These are phyloP conservation scores for Trichophyton mentagrophytes DNA, from an alignment of 2,329 filamentous ascomycete species.

Conservation along the genomic window DNA sequence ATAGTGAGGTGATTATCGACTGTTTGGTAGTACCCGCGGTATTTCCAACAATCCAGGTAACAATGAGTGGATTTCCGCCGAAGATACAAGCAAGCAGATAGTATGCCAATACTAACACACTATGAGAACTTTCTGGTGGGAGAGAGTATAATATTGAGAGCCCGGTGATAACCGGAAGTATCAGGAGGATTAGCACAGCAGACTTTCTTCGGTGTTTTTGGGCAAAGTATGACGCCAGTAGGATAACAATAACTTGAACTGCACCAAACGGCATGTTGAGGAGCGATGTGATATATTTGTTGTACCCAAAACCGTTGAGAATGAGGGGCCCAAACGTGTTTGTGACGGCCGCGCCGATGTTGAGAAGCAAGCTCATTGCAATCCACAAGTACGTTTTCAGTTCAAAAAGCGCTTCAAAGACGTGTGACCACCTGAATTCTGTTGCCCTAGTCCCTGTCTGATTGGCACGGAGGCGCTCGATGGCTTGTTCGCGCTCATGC, in stretches of 20 bases:
- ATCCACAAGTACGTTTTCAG: slow-evolving; percentile 47
- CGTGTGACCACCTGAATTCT: slow-evolving; percentile 36
- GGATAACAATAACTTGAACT: slow-evolving; percentile 47
- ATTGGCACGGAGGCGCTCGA: slow-evolving; percentile 40
- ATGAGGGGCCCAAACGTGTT: slow-evolving; percentile 56
- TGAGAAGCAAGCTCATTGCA: slow-evolving; percentile 47
- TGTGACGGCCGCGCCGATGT: slow-evolving; percentile 50
- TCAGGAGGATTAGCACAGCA: slow-evolving; percentile 40
- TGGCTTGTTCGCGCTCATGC: slow-evolving; percentile 34
- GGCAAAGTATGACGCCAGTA: slow-evolving; percentile 41
- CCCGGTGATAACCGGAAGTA: slow-evolving; percentile 50
- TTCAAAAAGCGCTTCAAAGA: slow-evolving; percentile 32
- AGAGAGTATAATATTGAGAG: slow-evolving; percentile 27
- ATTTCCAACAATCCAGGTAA: slow-evolving; percentile 58
- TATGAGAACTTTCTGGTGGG: slow-evolving; percentile 28
- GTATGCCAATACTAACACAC: slow-evolving; percentile 45
- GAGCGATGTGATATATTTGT: slow-evolving; percentile 45
- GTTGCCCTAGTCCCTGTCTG: slow-evolving; percentile 36
- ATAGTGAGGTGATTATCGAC: slow-evolving; percentile 50
- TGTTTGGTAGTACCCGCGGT: slow-evolving; percentile 57
- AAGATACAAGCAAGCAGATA: slow-evolving; percentile 56
- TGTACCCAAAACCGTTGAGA: slow-evolving; percentile 47
- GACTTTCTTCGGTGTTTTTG: slow-evolving; percentile 44
- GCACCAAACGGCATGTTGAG: slow-evolving; percentile 57
- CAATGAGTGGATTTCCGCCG: slow-evolving; percentile 52